Evolutionary conservation across 1,139 yeast genomes (phyloP).

Genomic region (Blastobotrys ciferrii): DNA sequence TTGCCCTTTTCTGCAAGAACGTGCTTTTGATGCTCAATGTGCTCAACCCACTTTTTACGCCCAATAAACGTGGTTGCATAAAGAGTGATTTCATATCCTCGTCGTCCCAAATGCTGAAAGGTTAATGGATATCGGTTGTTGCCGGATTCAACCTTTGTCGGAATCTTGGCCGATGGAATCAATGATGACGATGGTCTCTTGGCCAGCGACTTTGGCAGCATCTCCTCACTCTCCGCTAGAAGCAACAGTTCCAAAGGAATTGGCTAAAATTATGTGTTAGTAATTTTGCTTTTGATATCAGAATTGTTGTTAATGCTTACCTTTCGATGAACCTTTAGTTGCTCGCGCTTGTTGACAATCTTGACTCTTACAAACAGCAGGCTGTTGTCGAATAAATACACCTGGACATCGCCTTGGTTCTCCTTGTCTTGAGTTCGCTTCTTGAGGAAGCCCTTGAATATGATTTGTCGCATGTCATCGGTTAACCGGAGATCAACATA

Average conservation of each 20-base stretch:
- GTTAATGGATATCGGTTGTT: constrained; percentile 47
- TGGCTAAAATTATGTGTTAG: constrained; percentile 43
- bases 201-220: constrained; percentile 53
- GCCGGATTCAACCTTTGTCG: constrained; percentile 12
- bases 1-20: constrained; percentile 70
- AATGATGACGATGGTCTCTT: constrained; percentile 40
- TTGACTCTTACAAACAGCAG: constrained; percentile 82
- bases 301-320: no score
- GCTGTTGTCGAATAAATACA: constrained; percentile 86
- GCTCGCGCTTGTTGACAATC: constrained; percentile 85
- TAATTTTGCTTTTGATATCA: neutral
- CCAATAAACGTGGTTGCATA: constrained; percentile 65
- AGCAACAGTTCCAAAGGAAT: constrained; percentile 83
- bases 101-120: constrained; percentile 56
- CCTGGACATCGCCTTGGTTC: constrained; percentile 65
- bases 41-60: constrained; percentile 78
- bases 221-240: constrained; percentile 73
- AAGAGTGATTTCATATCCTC: constrained; percentile 65
- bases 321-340: constrained; percentile 83
- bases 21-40: constrained; percentile 74
- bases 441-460: constrained; percentile 74
- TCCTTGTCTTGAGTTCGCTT: constrained; percentile 80
- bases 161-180: constrained; percentile 24
- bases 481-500: constrained; percentile 82
- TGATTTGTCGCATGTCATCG: constrained; percentile 74